Conservation (phyloP, 169 alveolate genomes). For the Plasmodium knowlesi region DNA sequence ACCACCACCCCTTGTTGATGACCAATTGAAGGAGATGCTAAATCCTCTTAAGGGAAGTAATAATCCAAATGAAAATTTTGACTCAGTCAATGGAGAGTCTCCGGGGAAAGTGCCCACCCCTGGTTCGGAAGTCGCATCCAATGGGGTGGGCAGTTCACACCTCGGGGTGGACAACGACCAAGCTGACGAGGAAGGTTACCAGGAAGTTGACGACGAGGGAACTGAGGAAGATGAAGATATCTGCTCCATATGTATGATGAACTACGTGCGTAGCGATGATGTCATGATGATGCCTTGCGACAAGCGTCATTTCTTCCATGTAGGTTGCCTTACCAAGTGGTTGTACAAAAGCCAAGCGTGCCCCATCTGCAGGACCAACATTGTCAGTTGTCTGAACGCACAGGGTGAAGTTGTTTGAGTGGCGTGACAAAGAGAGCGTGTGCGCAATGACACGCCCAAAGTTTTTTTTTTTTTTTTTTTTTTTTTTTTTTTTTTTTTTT, state of each 20-base stretch:
- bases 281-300: constrained; percentile 84
- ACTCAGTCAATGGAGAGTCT: background rate
- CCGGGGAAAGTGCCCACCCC: background rate
- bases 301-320: constrained; percentile 83
- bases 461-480: background rate
- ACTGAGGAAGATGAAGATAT: constrained; percentile 31
- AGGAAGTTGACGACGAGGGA: background rate
- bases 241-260: constrained; percentile 51
- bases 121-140: constrained; percentile 31
- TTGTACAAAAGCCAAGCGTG: constrained; percentile 81
- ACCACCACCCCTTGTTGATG: background rate
- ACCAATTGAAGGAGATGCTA: constrained; percentile 12
- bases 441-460: background rate
- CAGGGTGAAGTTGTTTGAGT: constrained; percentile 28
- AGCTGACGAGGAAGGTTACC: background rate
- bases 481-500: background rate
- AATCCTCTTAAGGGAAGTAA: constrained; percentile 11
- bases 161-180: constrained; percentile 24
- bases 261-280: constrained; percentile 77
- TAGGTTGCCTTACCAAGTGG: constrained; percentile 81
- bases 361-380: constrained; percentile 84
- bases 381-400: constrained; percentile 65
- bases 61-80: background rate
- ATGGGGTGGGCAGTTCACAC: constrained; percentile 9
- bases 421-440: background rate